Base-by-base conservation (phyloP, 768 basidiomycete genomes). In the Cyathus striatus region DNA sequence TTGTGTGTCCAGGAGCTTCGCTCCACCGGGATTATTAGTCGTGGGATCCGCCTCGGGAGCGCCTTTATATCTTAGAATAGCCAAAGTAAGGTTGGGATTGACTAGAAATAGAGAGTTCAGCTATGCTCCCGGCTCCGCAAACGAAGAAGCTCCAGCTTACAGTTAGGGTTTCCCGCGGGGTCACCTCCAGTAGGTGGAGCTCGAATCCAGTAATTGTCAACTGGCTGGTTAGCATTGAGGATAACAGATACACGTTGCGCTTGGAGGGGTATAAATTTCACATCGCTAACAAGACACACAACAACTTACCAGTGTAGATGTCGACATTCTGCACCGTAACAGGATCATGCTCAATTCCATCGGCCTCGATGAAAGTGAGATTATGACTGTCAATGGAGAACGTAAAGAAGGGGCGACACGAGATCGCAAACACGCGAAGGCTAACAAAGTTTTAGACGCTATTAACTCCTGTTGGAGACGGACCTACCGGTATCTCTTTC, bases 151-250 rank as follows among this genome's bases (percentile, higher is more conserved):
- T n/a, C 20, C n/a, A 10, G 21, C 51, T 32, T 23, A 59, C 55
- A 55, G 49, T 58, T 58, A 9, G 59, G 59, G 40, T 60, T 58
- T 35, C 48, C 49, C 5, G 55, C 51, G 3, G 54, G 40, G 38
- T 33, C 49, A 30, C 59, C 59, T 32, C 59, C 57, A 10, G 54
- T 57, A 17, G 53, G 48, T 2, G 56, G 63, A 23, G 59, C 63
- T 38, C 60, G 58, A 45, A 71, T 63, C 59, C 72, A 73, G 55
- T 74, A 75, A 52, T 75, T 75, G 30, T 49, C 62, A 6, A 72
- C 53, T 9, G 61, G 54, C 46, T 73, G 69, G 49, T 69, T 63
- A 12, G 73, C 71, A 17, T 65, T 44, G 27, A 75, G 51, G 46
- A 69, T 53, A 34, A 62, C 48, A 16, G 68, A 68, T 18, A 59